phyloP scores from a whole-genome alignment of 148 eudicot species.

The Rhododendron kiyosumense region DNA sequence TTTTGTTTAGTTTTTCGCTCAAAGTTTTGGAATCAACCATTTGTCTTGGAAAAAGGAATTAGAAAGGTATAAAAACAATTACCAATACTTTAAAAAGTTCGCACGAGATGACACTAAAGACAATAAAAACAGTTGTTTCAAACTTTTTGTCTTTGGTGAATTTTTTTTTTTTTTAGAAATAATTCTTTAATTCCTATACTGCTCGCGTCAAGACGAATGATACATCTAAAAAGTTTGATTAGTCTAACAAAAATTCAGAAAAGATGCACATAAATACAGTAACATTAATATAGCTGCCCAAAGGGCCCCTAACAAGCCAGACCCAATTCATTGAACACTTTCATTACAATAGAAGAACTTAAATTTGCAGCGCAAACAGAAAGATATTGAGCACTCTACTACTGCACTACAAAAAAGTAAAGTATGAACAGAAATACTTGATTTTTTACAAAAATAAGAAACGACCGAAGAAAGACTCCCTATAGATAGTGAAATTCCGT shows the following conservation, averaged over 20 bases:
- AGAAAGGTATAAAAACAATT: not conserved
- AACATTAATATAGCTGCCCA: not conserved
- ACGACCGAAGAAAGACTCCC: not conserved
- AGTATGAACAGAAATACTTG: not conserved
- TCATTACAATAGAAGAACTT: no score
- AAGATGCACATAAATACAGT: not conserved
- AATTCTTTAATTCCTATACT: not conserved
- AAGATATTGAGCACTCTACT: not conserved
- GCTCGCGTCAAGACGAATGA: not conserved
- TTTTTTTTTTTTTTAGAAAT: not conserved
- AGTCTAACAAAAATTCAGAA: not conserved
- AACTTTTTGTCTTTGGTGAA: not conserved
- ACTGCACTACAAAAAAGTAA: not conserved
- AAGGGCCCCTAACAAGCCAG: not conserved
- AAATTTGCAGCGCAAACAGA: not conserved
- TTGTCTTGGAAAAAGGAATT: not conserved
- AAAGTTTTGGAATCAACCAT: not conserved
- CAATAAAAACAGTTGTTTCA: not conserved
- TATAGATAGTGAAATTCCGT: not conserved
- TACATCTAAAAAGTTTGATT: not conserved
- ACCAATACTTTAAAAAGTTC: not conserved
- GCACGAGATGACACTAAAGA: not conserved
- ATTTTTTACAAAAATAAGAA: not conserved
- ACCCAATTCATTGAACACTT: not conserved
- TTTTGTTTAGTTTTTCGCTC: not conserved